Base-by-base conservation (phyloP, 2,329 filamentous ascomycete species). In the Cryphonectria carpinicola region DNA sequence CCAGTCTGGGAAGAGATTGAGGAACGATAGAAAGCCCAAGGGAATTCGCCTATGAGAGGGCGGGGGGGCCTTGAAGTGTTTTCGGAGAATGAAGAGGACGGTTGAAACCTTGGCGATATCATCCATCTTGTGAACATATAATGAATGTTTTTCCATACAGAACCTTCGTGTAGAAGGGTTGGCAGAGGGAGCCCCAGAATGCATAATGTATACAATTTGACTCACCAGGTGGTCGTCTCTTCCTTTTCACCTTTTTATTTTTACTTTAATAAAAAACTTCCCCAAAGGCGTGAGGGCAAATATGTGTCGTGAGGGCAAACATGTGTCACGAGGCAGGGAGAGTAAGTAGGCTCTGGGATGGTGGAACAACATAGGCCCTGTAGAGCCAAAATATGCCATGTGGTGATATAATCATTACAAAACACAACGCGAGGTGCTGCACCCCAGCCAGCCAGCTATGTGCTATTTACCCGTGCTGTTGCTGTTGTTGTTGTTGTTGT, bases 201-300 rank as follows among this genome's bases (percentile, higher is more conserved):
- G n/a, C 35, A 58, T 66, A 66, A 66, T 58, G 65, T 66, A 58
- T 66, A 66, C 65, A 60, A 25, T 2, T 37, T 66, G 43, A 28
- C 19, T 46, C 41, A 43, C 10, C 14, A 4, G 11, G 10, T 28
- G 52, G 2, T 17, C 14, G 13, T 25, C 11, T 32, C 28, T 22
- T 22, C 5, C 22, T 49, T 49, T 11, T 22, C 41, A 43, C 39
- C 39, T 4, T 22, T 6, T 6, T 43, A 28, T 28, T 43, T 43
- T 43, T 6, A 4, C 19, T 43, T 1, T 13, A 11, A 3, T 49
- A 10, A 37, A 37, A 37, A 37, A 3, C 37, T 1, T n/a, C 22
- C 6, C 8, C 13, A 56, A 25, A 14, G n/a, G 25, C 28, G 3
- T 22, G 10, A 22, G 4, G 11, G 25, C 28, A 35, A 8, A 19